phyloP scores from a whole-genome alignment of 768 basidiomycete species.

The Suillus plorans region DNA sequence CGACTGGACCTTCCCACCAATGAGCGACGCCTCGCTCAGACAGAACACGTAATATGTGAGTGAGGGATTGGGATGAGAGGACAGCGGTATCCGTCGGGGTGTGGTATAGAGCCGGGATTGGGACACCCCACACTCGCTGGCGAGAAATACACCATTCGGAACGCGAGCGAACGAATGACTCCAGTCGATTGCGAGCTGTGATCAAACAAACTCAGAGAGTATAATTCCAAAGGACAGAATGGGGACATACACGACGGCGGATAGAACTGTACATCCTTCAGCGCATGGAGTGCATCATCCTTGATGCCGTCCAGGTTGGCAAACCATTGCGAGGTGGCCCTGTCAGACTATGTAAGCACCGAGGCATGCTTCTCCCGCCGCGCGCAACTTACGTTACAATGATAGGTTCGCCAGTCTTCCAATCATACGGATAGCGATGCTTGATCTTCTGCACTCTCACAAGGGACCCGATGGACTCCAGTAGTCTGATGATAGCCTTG shows the following conservation, averaged over 20 bases:
- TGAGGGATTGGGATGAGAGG: conserved; percentile 62
- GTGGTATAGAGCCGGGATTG: conserved; percentile 86
- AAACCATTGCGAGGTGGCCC: conserved; percentile 97
- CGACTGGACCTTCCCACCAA: conserved; percentile 90
- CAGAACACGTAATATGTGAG: conserved; percentile 76
- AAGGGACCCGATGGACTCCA: conserved; percentile 53
- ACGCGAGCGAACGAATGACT: conserved; percentile 80
- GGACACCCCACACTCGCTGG: conserved; percentile 96
- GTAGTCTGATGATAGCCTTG: conserved; percentile 59
- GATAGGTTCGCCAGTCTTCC: conserved; percentile 92
- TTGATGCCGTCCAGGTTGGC: conserved; percentile 89
- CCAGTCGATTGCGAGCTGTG: conserved; percentile 83
- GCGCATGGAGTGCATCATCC: conserved; percentile 63
- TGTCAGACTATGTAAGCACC: conserved; percentile 24
- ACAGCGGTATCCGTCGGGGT: conserved; percentile 58
- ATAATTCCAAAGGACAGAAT: neutral
- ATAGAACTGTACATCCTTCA: conserved; percentile 71
- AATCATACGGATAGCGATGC: conserved; percentile 95
- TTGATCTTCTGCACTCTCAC: conserved; percentile 68
- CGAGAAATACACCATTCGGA: conserved; percentile 99
- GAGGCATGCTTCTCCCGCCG: neutral
- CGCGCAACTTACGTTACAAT: conserved; percentile 70
- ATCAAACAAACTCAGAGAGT: neutral
- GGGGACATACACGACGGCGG: conserved; percentile 65
- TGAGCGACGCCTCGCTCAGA: conserved; percentile 70